Percentiles rank a stretch among this genome's conserved stretches.
Conservation (phyloP, 2,329 filamentous ascomycete species). For the Calycina marina region DNA sequence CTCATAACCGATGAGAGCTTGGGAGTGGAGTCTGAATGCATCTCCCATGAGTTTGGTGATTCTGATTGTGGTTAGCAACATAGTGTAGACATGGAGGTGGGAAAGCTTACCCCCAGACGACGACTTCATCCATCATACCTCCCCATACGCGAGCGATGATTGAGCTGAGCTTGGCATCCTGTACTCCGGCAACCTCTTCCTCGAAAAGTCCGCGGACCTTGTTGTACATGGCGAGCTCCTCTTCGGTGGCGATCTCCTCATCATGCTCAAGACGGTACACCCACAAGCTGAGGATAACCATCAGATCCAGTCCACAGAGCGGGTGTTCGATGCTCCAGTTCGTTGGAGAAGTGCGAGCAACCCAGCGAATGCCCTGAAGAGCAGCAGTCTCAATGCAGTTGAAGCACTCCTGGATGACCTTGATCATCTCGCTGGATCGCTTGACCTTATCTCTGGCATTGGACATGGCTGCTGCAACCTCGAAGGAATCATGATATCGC, state of each 20-base stretch:
- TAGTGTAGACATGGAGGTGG: background rate
- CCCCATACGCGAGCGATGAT: conserved; percentile 92
- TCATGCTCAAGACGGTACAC: conserved; percentile 99
- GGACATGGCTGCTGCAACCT: conserved; percentile 94
- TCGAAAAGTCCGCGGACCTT: conserved; percentile 83
- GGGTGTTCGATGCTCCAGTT: conserved; percentile 99
- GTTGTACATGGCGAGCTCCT: conserved; percentile 81
- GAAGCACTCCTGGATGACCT: conserved; percentile 95
- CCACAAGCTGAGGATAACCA: conserved; percentile 96
- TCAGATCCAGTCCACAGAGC: conserved; percentile 87
- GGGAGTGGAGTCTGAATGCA: conserved; percentile 91
- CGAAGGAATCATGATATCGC: conserved; percentile 92
- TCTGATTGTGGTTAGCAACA: conserved; percentile 37
- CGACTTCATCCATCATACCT: conserved; percentile 94
- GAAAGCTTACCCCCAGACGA: conserved; percentile 89
- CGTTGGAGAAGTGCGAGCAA: conserved; percentile 90
- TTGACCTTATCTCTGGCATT: conserved; percentile 86
- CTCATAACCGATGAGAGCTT: conserved; percentile 88
- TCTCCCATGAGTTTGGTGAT: conserved; percentile 95
- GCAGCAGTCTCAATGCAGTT: conserved; percentile 96
- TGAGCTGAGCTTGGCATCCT: conserved; percentile 78
- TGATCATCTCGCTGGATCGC: conserved; percentile 93
- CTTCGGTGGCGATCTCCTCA: conserved; percentile 74
- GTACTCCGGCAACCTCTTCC: conserved; percentile 73
- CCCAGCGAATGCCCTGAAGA: conserved; percentile 89